These are phyloP conservation scores for Plasmodium billcollinsi DNA, from an alignment of 169 alveolate genomes.

Conservation along the genomic window DNA sequence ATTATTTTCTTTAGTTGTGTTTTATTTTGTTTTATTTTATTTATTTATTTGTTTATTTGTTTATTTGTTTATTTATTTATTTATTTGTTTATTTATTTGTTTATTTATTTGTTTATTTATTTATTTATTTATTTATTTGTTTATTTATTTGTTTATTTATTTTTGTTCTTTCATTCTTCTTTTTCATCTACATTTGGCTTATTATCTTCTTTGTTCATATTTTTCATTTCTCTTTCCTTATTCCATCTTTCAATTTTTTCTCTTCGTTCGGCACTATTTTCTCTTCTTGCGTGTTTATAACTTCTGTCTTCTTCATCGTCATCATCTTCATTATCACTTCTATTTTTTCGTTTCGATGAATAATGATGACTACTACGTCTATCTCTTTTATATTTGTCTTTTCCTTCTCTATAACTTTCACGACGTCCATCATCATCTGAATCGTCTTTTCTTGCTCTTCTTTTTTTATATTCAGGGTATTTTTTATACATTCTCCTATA, in stretches of 20 bases:
- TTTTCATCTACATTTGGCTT: constrained; percentile 3
- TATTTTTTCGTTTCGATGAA: constrained; percentile 51
- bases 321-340: constrained; percentile 31
- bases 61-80: constrained; percentile 20
- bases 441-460: constrained; percentile 75
- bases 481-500: constrained; percentile 97
- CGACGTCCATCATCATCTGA: constrained; percentile 42
- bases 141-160: constrained; percentile 34
- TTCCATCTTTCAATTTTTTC: constrained; percentile 95
- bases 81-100: constrained; percentile 33
- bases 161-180: neutral
- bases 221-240: constrained; percentile 86
- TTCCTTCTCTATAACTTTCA: constrained; percentile 70
- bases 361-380: constrained; percentile 36
- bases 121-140: constrained; percentile 30
- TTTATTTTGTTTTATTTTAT: constrained; percentile 18
- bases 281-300: constrained; percentile 82
- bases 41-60: constrained; percentile 33
- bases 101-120: too few relatives aligned
- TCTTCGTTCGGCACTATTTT: constrained; percentile 93
- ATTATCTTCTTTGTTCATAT: constrained; percentile 11
- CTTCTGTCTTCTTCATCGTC: constrained; percentile 76
- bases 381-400: constrained; percentile 69
- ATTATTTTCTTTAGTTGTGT: neutral
- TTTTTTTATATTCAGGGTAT: constrained; percentile 96